Evolutionary conservation across 2,329 filamentous ascomycete species (phyloP), one percentile per base, ranked within the genome.

Genomic region (Aotearoamyces nothofagi): DNA sequence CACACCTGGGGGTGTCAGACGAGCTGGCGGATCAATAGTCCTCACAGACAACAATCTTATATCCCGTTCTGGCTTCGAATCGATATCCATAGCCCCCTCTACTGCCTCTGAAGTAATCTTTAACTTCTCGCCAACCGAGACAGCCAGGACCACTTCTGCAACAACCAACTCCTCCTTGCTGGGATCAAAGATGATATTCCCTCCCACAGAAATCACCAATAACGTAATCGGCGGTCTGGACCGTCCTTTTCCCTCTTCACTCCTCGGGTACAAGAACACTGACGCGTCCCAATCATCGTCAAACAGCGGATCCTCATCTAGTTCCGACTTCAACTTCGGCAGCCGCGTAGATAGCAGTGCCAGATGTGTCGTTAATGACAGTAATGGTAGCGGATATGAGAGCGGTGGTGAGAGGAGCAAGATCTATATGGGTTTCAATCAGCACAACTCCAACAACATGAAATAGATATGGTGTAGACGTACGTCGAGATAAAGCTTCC

Each of bases 281-380:
- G 84, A 75, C 10, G 78, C 79, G 39, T 79, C 82, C 90, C 90
- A 98, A 58, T 98, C 90, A 56, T 98, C 90, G 57, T 94, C 79
- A 55, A 98, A 98, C 49, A 94, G 75, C 9, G 90, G 90, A 44
- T 98, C 90, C 57, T 98, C 90, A 55, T 96, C 87, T 33, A 71
- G 70, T 52, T 92, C 80, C 2, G 86, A 94, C 50, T 82, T 82
- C 29, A 94, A 63, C 15, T 74, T 69, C 5, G 90, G 90, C 3
- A 96, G 64, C 38, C 79, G 75, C 5, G 90, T 87, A 16, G 81
- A 76, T 37, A 94, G 73, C 26, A 98, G 78, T 3, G 90, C 90
- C 35, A 98, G 76, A 51, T 98, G 86, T 26, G 82, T 87, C 12
- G 90, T 92, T 33, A 96, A 68, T 17, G 84, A 93, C 23, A 98